Percentiles rank a stretch among this genome's conserved stretches.
These are phyloP conservation scores for Aphanomyces astaci DNA, from an alignment of 352 stramenopile genomes.

Conservation along the genomic window DNA sequence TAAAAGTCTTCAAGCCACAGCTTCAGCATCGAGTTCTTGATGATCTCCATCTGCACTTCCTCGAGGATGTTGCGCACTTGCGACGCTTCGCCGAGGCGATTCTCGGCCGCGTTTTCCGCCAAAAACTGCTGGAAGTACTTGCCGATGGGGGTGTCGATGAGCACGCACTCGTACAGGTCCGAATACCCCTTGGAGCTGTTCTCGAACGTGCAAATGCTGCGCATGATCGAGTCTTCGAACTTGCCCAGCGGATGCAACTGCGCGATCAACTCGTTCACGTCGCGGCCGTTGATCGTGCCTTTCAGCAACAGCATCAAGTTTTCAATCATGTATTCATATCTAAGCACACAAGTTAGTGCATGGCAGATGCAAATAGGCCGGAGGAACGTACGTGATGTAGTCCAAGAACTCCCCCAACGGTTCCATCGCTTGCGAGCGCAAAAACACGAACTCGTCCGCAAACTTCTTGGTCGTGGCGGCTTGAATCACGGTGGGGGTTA, in stretches of 20 bases:
- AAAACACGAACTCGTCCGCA: conserved; percentile 94
- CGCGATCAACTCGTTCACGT: conserved; percentile 96
- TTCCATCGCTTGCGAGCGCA: conserved; percentile 94
- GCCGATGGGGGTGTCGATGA: conserved; percentile 98
- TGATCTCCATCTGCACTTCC: conserved; percentile 98
- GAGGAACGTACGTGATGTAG: conserved; percentile 91
- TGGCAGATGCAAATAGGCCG: neutral
- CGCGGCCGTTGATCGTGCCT: conserved; percentile 93
- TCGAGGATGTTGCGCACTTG: conserved; percentile 95
- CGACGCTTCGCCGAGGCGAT: conserved; percentile 76
- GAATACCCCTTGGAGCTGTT: conserved; percentile 95
- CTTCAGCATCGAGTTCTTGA: conserved; percentile 99
- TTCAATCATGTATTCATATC: conserved; percentile 99
- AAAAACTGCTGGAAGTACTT: conserved; percentile 98
- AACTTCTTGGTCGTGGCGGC: conserved; percentile 83
- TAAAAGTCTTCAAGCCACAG: conserved; percentile 94
- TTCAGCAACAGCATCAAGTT: conserved; percentile 99
- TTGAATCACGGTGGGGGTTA: conserved; percentile 79
- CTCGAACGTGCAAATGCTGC: conserved; percentile 98
- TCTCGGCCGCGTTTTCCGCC: conserved; percentile 84
- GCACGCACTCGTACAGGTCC: conserved; percentile 98
- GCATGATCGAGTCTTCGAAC: conserved; percentile 99
- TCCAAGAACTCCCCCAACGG: conserved; percentile 96
- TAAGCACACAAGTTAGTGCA: conserved; percentile 26
- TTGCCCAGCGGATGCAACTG: conserved; percentile 97